phyloP scores from a whole-genome alignment of 352 stramenopile species.

The Phytopythium cucurbitacearum region DNA sequence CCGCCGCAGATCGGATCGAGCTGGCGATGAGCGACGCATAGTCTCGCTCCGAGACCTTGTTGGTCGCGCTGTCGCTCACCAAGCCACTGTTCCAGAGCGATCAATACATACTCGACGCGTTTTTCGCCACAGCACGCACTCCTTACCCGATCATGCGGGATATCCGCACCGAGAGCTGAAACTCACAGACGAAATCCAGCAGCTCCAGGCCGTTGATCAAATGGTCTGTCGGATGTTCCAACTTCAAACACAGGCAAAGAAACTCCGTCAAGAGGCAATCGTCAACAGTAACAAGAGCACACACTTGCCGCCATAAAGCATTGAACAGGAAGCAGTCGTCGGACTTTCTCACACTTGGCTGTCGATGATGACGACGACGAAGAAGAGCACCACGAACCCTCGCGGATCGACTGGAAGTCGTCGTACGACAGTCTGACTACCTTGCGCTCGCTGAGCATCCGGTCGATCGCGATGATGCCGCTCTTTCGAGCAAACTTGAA shows the following conservation, averaged over 20 bases:
- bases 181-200: constrained; percentile 39
- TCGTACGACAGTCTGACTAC: constrained; percentile 41
- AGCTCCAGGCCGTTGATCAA: constrained; percentile 37
- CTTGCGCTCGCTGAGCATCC: constrained; percentile 23
- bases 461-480: constrained; percentile 30
- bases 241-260: constrained; percentile 19
- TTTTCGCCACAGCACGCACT: background rate
- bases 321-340: constrained; percentile 22
- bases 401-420: constrained; percentile 21
- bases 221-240: constrained; percentile 26
- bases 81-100: background rate
- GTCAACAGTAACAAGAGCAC: background rate
- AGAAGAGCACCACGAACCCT: constrained; percentile 7
- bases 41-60: constrained; percentile 25
- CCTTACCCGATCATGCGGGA: constrained; percentile 5
- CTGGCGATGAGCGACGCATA: constrained; percentile 23
- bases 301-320: constrained; percentile 42
- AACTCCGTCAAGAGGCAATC: background rate
- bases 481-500: constrained; percentile 12
- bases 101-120: background rate
- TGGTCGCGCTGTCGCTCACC: constrained; percentile 5
- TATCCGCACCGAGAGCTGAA: constrained; percentile 31
- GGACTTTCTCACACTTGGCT: constrained; percentile 11
- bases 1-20: constrained; percentile 14
- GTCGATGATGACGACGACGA: background rate